Evolutionary conservation across 2,329 filamentous ascomycete genomes (phyloP), one percentile per base, ranked within the genome.

Genomic region (Zalaria sp.): DNA sequence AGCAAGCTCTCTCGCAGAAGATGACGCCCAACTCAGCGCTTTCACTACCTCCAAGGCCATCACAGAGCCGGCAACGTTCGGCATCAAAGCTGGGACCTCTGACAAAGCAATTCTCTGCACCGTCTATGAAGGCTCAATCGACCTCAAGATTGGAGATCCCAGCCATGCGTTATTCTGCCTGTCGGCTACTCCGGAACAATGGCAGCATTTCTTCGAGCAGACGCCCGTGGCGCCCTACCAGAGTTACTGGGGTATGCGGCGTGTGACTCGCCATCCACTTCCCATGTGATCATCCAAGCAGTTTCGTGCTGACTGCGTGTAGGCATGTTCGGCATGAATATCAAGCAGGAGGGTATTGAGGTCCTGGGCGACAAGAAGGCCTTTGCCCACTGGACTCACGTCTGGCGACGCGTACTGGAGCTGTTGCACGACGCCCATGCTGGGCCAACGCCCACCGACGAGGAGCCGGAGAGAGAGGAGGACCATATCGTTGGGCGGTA

Each of bases 401-500:
- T 67, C 46, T 71, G 59, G 66, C 58, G 61, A 34, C 64, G 68
- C 25, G 58, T 65, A 1, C 61, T 72, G 8, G 68, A 71, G 48
- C 53, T 71, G 4, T 52, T 65, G 0, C 67, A 68, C 41, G 66
- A 70, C 43, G 64, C 64, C 1, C 60, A 68, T 4, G 63, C 64
- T 38, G 68, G 68, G 0, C 64, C 63, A 0, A 61, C 67, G 4
- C 52, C 53, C 41, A 59, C 60, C 29, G 64, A 68, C 34, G 50
- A 58, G 7, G 58, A 69, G 38, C 45, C 48, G 26, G 57, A 62
- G 34, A 40, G 41, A 2, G 56, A 63, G 7, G 58, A 62, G 11
- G 67, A 72, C 47, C 59, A 61, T 44, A 63, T 71, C 36, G 62
- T 62, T 3, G 68, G 69, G 3, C 58, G 58, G 27, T 72, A 72